Evolutionary conservation across 768 basidiomycete genomes (phyloP), one percentile per base, ranked within the genome.

Genomic region (Leucogyrophana mollusca): DNA sequence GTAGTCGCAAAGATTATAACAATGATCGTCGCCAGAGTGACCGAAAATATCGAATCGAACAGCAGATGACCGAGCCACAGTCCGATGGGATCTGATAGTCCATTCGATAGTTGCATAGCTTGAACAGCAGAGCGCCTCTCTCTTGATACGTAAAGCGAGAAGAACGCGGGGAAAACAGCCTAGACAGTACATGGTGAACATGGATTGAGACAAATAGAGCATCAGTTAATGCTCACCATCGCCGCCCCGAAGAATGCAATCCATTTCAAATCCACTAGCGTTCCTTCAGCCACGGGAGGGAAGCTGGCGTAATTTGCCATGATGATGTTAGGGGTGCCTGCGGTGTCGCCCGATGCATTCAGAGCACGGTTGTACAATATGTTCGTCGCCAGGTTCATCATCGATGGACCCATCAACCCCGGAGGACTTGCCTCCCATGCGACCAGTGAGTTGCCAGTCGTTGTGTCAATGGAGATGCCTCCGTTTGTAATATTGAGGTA

Each of bases 111-210:
- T 56, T 90, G 88, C 85, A 90, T 91, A 2, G 87, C 84, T 59
- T 90, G 86, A 0, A 90, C 85, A 36, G 68, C 64, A 2, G 81
- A 79, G 2, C 79, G 74, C 9, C 85, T 78, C 57, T 91, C 89
- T 50, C 73, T 74, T 0, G 86, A 81, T 3, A 88, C 86, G 60
- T 91, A 91, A 11, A 91, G 61, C 9, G 85, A 76, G 54, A 81
- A 89, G 68, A 91, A 91, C 3, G 88, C 88, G n/a, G 89, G 86
- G 57, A 78, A 90, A 1, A 87, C 82, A 9, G 84, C 73, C 85
- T 87, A 45, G 3, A 11, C 51, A 35, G 40, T 33, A 20, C 16
- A 20, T 38, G 17, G 27, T 34, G 40, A 34, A 20, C 16, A 20
- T 38, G 17, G 27, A 21, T 45, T 33, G 35, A 51, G 10, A 45